Conservation (phyloP, 2,329 filamentous ascomycete species). For the Xylariaceae sp. region DNA sequence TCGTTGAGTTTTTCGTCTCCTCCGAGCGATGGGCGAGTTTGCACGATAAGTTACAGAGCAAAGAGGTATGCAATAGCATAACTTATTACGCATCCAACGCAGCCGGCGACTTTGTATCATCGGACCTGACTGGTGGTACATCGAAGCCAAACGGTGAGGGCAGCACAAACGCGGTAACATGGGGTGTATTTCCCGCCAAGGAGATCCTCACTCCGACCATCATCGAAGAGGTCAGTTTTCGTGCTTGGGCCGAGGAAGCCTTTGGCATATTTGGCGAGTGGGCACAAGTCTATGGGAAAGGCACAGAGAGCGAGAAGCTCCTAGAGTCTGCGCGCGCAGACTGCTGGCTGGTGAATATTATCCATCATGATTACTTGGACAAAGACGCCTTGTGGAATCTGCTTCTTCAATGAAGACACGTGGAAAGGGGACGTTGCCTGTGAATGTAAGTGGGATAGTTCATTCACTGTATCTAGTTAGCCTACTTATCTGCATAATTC, state of each 20-base stretch:
- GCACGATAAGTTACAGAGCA: constrained; percentile 56
- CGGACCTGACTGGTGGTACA: constrained; percentile 47
- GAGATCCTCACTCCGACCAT: constrained; percentile 96
- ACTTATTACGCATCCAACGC: constrained; percentile 87
- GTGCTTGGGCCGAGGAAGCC: constrained; percentile 91
- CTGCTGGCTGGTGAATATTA: constrained; percentile 87
- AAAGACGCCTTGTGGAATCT: constrained; percentile 70
- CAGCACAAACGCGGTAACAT: constrained; percentile 90
- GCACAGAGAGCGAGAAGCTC: constrained; percentile 67
- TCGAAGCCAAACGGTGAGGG: constrained; percentile 33
- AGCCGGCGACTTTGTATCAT: constrained; percentile 73
- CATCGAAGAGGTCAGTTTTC: constrained; percentile 91
- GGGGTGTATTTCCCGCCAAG: constrained; percentile 93
- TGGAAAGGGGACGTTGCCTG: background rate
- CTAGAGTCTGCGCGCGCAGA: constrained; percentile 66
- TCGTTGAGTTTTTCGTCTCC: constrained; percentile 93
- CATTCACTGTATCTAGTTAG: no score
- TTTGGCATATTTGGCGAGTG: constrained; percentile 96
- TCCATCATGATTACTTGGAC: constrained; percentile 76
- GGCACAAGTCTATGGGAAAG: constrained; percentile 80
- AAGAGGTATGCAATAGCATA: constrained; percentile 63
- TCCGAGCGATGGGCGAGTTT: constrained; percentile 68
- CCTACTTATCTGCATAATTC: no score
- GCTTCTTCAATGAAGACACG: constrained; percentile 37
- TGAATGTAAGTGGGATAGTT: no score